phyloP scores from a whole-genome alignment of 1,139 yeast species.

The Geotrichum reessii region DNA sequence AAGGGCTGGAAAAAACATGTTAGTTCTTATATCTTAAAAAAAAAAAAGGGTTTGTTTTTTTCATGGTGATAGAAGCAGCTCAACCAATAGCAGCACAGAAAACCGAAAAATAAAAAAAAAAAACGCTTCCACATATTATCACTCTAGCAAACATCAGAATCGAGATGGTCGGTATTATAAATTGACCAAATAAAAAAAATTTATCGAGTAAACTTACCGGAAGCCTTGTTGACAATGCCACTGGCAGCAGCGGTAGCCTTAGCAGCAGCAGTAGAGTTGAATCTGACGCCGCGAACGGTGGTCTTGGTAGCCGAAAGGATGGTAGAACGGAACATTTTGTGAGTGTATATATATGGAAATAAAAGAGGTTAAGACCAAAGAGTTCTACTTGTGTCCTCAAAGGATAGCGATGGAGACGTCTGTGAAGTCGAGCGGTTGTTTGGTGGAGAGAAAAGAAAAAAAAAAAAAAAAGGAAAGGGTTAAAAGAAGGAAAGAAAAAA shows the following conservation, averaged over 20 bases:
- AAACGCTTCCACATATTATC: not conserved
- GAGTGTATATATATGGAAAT: not conserved
- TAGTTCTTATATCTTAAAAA: not conserved
- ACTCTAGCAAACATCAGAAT: not conserved
- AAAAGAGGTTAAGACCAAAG: not conserved
- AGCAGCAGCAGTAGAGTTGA: slow-evolving; percentile 19
- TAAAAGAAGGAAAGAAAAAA: not conserved
- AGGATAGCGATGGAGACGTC: not conserved
- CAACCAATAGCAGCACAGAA: not conserved
- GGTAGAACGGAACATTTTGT: slow-evolving; percentile 19
- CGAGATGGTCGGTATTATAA: not conserved
- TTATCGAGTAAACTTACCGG: slow-evolving; percentile 32
- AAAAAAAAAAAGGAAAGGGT: not conserved
- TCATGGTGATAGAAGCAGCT: not conserved
- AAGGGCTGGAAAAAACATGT: not conserved
- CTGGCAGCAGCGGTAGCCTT: slow-evolving; percentile 39
- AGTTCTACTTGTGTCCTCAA: not conserved
- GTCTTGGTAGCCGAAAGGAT: slow-evolving; percentile 12
- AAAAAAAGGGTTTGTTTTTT: no score
- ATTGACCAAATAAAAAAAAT: not conserved
- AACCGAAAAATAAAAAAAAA: not conserved
- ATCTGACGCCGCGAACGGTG: slow-evolving; percentile 18
- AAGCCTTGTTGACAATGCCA: slow-evolving; percentile 46
- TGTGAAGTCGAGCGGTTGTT: not conserved
- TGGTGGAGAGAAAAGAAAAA: not conserved